phyloP scores from a whole-genome alignment of 176 grass and related monocot genomes.

The Echinochloa phyllopogon region DNA sequence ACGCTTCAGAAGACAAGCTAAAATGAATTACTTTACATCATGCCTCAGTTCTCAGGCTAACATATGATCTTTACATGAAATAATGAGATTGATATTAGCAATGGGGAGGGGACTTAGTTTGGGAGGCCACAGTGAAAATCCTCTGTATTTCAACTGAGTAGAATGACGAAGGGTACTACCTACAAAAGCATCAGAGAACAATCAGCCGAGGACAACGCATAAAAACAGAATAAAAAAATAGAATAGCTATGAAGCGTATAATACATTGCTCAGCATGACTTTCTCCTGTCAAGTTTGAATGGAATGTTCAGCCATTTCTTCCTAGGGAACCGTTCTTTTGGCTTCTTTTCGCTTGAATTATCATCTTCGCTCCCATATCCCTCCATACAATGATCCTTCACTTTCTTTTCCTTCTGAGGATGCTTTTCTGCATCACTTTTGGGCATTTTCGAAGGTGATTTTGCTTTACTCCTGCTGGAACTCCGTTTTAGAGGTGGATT shows the following conservation, averaged over 20 bases:
- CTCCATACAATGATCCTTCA: constrained; percentile 58
- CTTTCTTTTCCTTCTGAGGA: constrained; percentile 61
- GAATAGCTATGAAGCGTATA: constrained; percentile 20
- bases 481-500: constrained; percentile 69
- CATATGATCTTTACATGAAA: constrained; percentile 43
- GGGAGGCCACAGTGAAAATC: constrained; percentile 11
- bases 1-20: neutral
- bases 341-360: constrained; percentile 58
- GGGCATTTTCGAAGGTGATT: constrained; percentile 54
- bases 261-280: constrained; percentile 75
- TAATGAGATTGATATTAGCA: constrained; percentile 26
- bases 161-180: neutral
- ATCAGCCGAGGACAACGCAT: neutral
- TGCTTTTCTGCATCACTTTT: constrained; percentile 53
- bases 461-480: constrained; percentile 68
- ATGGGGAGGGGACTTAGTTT: constrained; percentile 5
- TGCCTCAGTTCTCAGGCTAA: constrained; percentile 16
- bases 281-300: constrained; percentile 93
- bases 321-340: constrained; percentile 57
- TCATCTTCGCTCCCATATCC: constrained; percentile 50
- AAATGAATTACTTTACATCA: constrained; percentile 40
- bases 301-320: constrained; percentile 92
- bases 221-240: neutral
- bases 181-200: constrained; percentile 19
- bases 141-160: neutral